Percentiles rank a stretch among this genome's conserved stretches.
Evolutionary conservation across 139 green algal genomes (phyloP).

Genomic region (Chlamydomonas sphaeroides): DNA sequence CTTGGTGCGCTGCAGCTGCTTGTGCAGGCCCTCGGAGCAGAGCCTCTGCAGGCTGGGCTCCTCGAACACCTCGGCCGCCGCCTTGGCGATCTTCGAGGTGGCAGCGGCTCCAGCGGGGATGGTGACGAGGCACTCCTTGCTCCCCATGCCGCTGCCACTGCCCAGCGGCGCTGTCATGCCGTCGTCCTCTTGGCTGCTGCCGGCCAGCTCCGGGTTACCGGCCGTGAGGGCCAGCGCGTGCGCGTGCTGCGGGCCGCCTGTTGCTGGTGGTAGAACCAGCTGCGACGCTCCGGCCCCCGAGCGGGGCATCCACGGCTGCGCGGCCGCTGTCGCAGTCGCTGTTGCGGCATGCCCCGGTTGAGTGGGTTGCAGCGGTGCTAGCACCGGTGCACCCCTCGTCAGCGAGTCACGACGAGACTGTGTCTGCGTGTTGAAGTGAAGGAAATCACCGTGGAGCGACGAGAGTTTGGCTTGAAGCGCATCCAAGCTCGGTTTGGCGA

Average conservation of each 20-base stretch:
- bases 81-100: constrained; percentile 34
- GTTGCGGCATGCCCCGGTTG: neutral
- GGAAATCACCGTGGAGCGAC: neutral
- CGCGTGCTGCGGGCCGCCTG: no score
- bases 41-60: constrained; percentile 65
- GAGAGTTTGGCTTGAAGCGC: constrained; percentile 3
- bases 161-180: neutral
- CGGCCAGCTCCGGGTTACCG: no score
- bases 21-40: constrained; percentile 71
- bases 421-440: constrained; percentile 13
- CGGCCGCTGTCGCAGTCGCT: no score
- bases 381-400: neutral
- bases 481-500: neutral
- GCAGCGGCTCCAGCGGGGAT: constrained; percentile 8
- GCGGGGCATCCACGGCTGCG: no score
- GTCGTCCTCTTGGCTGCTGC: constrained; percentile 21
- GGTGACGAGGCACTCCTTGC: constrained; percentile 6
- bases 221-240: no score
- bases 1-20: constrained; percentile 81
- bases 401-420: neutral
- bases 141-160: neutral
- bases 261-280: no score
- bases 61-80: constrained; percentile 69
- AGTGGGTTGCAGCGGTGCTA: neutral
- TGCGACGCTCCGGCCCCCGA: no score